Base-by-base conservation (phyloP, 345 rosid species). In the Populus simonii region DNA sequence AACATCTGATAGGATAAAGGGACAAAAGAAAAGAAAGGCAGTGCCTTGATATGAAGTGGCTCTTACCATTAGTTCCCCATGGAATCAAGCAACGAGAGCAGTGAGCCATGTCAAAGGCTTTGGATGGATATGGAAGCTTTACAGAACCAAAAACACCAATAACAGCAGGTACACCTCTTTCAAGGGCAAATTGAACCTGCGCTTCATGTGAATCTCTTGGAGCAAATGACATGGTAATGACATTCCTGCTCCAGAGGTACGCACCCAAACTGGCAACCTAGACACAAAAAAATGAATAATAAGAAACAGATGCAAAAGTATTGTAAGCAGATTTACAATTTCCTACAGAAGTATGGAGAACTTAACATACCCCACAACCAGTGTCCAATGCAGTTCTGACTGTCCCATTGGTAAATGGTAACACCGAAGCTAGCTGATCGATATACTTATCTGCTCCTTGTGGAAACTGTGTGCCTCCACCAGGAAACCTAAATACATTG, bases 221-320 rank as follows among this genome's bases (percentile, higher is more conserved):
- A 29, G 99, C 99, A 70, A 96, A 96, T 4, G 99, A 96, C 99
- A 96, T 96, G 20, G 97, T 89, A 18, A 93, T 82, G 8, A 96
- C 99, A 71, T 96, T 94, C 82, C 99, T 91, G 75, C 97, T 94
- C 98, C 97, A 93, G 57, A 96, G 90, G 88, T 91, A 96, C 0
- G 98, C 99, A 76, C 98, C 98, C 97, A 89, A 92, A 85, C 99
- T 96, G 43, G 98, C 99, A 87, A 96, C 99, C 99, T 94, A 75
- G 23, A 45, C 18, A 38, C 71, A 70, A 35, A 2, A n/a, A 0
- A 59, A 23, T n/a, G 65, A 59, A 59, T 0, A 59, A 59, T 59
- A 3, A n/a, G 65, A 59, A 75, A 15, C 66, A 33, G 70, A 27
- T n/a, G 10, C 18, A 49, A 45, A 79, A 71, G 27, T 39, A 29